These are phyloP conservation scores for Pythium sp. DNA, from an alignment of 352 stramenopile genomes.

Conservation along the genomic window DNA sequence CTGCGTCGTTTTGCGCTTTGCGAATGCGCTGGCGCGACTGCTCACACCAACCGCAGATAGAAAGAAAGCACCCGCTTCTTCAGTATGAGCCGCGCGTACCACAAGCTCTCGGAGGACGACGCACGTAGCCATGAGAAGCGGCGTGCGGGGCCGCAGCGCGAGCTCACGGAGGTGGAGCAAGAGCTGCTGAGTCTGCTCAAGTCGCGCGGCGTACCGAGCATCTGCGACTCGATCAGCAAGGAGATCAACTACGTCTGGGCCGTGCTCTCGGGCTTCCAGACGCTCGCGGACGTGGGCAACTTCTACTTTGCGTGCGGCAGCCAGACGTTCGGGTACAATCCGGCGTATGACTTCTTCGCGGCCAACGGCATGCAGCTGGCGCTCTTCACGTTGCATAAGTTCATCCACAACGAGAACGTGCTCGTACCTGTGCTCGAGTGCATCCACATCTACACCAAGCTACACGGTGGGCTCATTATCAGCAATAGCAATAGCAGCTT, in stretches of 20 bases:
- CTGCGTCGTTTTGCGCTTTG: neutral
- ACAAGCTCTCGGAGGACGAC: slow-evolving; percentile 19
- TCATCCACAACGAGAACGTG: slow-evolving; percentile 66
- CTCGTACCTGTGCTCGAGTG: slow-evolving; percentile 65
- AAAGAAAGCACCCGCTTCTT: neutral
- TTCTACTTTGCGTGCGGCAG: slow-evolving; percentile 78
- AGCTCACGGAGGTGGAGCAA: slow-evolving; percentile 58
- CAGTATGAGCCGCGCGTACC: slow-evolving; percentile 30
- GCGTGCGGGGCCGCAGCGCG: slow-evolving; percentile 9
- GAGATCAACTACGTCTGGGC: slow-evolving; percentile 81
- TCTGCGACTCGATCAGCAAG: slow-evolving; percentile 68
- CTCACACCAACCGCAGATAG: neutral
- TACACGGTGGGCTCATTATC: slow-evolving; percentile 39
- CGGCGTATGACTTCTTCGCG: slow-evolving; percentile 60
- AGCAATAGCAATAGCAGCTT: neutral
- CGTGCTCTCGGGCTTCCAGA: slow-evolving; percentile 65
- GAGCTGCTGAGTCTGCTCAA: slow-evolving; percentile 67
- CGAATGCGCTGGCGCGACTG: neutral
- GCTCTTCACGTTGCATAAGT: slow-evolving; percentile 68
- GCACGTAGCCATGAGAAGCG: slow-evolving; percentile 6
- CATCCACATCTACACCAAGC: slow-evolving; percentile 67
- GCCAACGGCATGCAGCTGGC: slow-evolving; percentile 65
- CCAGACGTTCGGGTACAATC: slow-evolving; percentile 66
- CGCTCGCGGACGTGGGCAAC: slow-evolving; percentile 57
- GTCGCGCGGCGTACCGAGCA: slow-evolving; percentile 51